Base-by-base conservation (phyloP, 495 filamentous ascomycete species). In the Xylaria palmicola region DNA sequence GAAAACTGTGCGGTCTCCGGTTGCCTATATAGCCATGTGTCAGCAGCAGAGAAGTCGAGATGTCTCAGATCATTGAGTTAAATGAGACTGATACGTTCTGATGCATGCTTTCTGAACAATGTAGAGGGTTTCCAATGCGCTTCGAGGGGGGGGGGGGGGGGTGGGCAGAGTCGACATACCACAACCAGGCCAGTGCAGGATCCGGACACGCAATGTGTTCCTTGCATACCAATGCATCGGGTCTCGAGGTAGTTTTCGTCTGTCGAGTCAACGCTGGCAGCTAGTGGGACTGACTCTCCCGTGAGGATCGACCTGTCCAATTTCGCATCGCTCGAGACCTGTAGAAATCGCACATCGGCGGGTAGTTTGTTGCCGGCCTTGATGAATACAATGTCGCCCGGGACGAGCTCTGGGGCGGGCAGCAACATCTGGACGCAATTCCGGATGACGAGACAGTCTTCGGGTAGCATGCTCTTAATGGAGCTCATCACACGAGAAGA, bases 211-310 rank as follows among this genome's bases (percentile, higher is more conserved):
- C 87, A 88, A 53, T 85, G 81, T 1, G 86, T 90, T 30, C 89
- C 88, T 75, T 88, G 86, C 22, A 92, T 70, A n/a, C 86, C 88
- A 45, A 91, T 87, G 62, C 85, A 88, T 22, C 80, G 80, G 19
- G 88, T 89, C 68, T 91, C 89, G 29, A 92, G 82, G 64, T 89
- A 91, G 69, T 91, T 91, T 22, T 77, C 72, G 50, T 90, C 86
- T 0, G 84, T 88, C 7, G 72, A 77, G 4, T 90, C 80, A 8
- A 84, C 80, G 2, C 82, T 76, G 5, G 84, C 88, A 7, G 78
- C 75, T 17, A 90, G 71, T 36, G 87, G 86, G 20, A 83, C 75
- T 5, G 87, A 85, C 73, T 66, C 74, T 82, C 86, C 88, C 9
- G 87, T 90, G 0, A 90, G 70, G 43, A 92, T 86, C 0, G 86